Base-by-base conservation (phyloP, 2,329 filamentous ascomycete genomes). In the Verticillium longisporum region DNA sequence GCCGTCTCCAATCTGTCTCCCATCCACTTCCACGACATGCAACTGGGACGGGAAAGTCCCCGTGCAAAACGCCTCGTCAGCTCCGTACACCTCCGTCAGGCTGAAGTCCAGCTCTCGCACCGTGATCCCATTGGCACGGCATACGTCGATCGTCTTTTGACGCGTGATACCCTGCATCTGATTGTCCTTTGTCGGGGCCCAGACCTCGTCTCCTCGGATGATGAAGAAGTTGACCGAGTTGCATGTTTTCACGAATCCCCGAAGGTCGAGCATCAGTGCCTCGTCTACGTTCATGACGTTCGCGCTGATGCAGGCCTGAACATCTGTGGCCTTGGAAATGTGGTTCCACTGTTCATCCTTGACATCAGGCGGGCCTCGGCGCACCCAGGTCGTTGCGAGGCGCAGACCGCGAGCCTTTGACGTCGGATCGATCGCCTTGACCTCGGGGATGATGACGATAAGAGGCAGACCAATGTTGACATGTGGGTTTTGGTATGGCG, bases 221-320 rank as follows among this genome's bases (percentile, higher is more conserved):
- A 72, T 70, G 61, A 72, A 72, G 63, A 72, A 71, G 54, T 72
- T 72, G 61, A 69, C 67, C 37, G 70, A 71, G 63, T 72, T 72
- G 63, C 70, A 71, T 4, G 70, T 71, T 62, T 71, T 72, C 56
- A 71, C 69, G 45, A 70, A 71, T 1, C 69, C 69, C 13, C 63
- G 61, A 41, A 67, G 60, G 57, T 71, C 69, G 36, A 72, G 64
- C 69, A 70, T 71, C 3, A 71, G 62, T 6, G 69, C 69, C 60
- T 71, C 69, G 58, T 71, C 69, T 6, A 70, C 69, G 14, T 65
- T 67, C 69, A 71, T 70, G 9, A 69, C 61, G 54, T 69, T 70
- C 54, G 69, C 69, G 53, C 64, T 66, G 57, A 70, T 69, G 57
- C 69, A 71, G 1, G 69, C 69, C 54, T 71, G 68, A 9, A 71